These are phyloP conservation scores for Trebouxia gelatinosa DNA, from an alignment of 163 green algal species.

Conservation along the genomic window DNA sequence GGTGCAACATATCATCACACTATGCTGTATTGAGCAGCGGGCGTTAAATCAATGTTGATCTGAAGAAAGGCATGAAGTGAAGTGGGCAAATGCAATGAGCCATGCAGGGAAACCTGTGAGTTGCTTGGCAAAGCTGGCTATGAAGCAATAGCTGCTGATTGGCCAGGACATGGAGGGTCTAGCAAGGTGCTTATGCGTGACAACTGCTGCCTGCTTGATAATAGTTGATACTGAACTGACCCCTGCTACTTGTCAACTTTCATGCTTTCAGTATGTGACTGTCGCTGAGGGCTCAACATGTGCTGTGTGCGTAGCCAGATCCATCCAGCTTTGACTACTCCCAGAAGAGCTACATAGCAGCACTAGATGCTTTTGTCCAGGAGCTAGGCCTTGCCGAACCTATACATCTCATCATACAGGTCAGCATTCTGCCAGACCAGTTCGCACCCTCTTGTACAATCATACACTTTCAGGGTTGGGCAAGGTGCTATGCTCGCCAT, in stretches of 20 bases:
- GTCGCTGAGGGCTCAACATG: too few relatives aligned
- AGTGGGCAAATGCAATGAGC: too few relatives aligned
- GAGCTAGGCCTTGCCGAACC: conserved; percentile 43
- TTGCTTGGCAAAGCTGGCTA: conserved; percentile 65
- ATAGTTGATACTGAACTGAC: too few relatives aligned
- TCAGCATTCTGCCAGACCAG: background rate
- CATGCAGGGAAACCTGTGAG: background rate
- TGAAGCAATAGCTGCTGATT: conserved; percentile 70
- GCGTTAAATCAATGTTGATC: too few relatives aligned
- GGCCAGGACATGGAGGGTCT: conserved; percentile 66
- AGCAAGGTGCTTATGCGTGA: conserved; percentile 65
- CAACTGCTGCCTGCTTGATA: too few relatives aligned
- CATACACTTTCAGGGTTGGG: too few relatives aligned
- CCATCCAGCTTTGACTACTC: conserved; percentile 58
- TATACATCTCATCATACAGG: background rate
- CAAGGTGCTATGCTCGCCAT: too few relatives aligned
- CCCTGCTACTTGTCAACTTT: too few relatives aligned
- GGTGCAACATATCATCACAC: background rate
- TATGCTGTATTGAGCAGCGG: too few relatives aligned
- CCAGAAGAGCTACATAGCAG: conserved; percentile 53
- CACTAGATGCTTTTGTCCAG: conserved; percentile 56
- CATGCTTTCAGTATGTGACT: too few relatives aligned
- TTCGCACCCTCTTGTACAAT: too few relatives aligned
- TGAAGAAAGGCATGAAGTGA: too few relatives aligned
- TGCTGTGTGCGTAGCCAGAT: conserved; percentile 29